Conservation (phyloP, 176 grass and related monocot genomes). For the Eremochloa ophiuroides region DNA sequence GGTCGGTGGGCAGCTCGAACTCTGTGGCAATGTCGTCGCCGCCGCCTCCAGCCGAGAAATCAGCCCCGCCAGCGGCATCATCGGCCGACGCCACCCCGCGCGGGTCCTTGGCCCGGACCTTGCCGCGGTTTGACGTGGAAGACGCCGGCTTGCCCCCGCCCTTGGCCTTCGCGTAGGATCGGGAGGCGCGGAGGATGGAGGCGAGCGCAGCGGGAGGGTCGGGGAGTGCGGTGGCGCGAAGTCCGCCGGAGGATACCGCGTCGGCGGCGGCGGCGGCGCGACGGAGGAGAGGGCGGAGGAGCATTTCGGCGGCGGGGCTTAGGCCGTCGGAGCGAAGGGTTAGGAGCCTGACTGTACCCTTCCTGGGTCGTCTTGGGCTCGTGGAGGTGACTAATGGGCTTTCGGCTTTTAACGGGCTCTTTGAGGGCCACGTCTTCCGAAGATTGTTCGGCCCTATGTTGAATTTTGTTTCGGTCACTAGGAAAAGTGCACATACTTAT, state of each 20-base stretch:
- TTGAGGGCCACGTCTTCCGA: neutral
- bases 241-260: neutral
- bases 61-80: slow-evolving; percentile 11
- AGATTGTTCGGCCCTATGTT: too few species aligned
- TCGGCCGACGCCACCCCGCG: slow-evolving; percentile 42
- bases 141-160: slow-evolving; percentile 48
- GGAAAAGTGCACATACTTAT: too few species aligned
- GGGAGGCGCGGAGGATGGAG: slow-evolving; percentile 24
- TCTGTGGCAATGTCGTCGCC: slow-evolving; percentile 47
- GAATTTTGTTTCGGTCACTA: too few species aligned
- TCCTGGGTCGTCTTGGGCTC: neutral
- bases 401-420: neutral
- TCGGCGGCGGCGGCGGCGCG: slow-evolving; percentile 26
- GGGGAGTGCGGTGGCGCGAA: neutral
- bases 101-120: slow-evolving; percentile 53
- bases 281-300: slow-evolving; percentile 62
- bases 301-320: slow-evolving; percentile 49
- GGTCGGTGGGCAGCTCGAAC: slow-evolving; percentile 71
- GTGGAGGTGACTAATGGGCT: neutral
- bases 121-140: slow-evolving; percentile 41
- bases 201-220: slow-evolving; percentile 21
- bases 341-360: neutral
- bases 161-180: slow-evolving; percentile 77
- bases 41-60: neutral
- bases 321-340: slow-evolving; percentile 22